A percentile compares a stretch with the other conserved stretches of the same genome.
Evolutionary conservation across 768 basidiomycete species (phyloP).

Genomic region (Rhodotorula toruloides): DNA sequence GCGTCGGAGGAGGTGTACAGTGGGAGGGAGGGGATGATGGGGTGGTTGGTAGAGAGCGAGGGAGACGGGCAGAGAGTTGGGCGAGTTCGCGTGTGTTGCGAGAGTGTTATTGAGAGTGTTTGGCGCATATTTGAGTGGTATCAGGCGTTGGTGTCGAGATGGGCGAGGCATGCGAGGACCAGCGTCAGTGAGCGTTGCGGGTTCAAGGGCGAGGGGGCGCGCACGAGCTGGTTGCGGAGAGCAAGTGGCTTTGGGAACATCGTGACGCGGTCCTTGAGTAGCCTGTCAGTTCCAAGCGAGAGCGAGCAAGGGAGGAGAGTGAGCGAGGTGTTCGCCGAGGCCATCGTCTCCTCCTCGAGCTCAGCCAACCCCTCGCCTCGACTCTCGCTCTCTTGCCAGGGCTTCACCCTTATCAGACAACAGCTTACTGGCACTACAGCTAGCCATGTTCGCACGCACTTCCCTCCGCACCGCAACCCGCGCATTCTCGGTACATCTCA

Average conservation of each 20-base stretch:
- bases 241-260: constrained; percentile 27
- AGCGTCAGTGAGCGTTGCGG: not conserved
- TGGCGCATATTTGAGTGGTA: no score
- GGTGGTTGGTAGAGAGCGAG: not conserved
- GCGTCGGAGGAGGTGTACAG: not conserved
- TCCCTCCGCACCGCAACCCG: constrained; percentile 21
- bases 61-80: no score
- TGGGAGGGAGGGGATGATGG: not conserved
- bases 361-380: no score
- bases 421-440: no score
- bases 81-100: no score
- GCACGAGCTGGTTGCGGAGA: constrained; percentile 24
- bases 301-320: not conserved
- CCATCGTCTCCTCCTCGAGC: no score
- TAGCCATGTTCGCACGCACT: constrained; percentile 19
- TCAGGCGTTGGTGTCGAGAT: no score
- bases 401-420: no score
- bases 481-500: constrained; percentile 12
- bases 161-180: no score
- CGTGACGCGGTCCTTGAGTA: not conserved
- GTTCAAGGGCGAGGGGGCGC: not conserved
- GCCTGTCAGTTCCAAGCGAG: not conserved
- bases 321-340: not conserved
- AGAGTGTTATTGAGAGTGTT: no score
- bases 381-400: no score